Evolutionary conservation across 495 filamentous ascomycete genomes (phyloP).

Genomic region (Lophiostoma macrostomum): DNA sequence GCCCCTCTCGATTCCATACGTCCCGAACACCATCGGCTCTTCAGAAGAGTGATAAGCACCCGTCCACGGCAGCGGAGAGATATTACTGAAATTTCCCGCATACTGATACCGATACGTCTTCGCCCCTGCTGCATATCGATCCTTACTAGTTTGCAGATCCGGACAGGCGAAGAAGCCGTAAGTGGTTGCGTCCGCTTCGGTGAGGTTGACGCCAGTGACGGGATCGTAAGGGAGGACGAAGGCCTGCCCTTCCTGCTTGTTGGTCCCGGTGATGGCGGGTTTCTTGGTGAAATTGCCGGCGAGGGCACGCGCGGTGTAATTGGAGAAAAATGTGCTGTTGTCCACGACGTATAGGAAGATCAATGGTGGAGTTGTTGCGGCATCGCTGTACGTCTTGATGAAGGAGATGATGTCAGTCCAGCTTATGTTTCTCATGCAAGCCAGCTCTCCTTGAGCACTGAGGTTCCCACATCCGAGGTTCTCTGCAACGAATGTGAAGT

Average conservation of each 20-base stretch:
- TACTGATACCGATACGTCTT: conserved; percentile 47
- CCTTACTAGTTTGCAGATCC: conserved; percentile 14
- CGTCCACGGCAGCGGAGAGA: conserved; percentile 41
- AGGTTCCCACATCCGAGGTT: conserved; percentile 18
- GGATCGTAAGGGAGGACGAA: conserved; percentile 26
- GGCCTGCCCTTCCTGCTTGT: conserved; percentile 27
- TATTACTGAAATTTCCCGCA: conserved; percentile 48
- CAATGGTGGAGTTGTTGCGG: conserved; percentile 4
- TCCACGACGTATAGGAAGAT: conserved; percentile 24
- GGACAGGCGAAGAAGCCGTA: conserved; percentile 32
- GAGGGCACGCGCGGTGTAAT: conserved; percentile 29
- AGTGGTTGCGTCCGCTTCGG: conserved; percentile 8
- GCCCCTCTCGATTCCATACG: conserved; percentile 19
- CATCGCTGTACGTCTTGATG: conserved; percentile 13
- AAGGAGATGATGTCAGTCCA: conserved; percentile 8
- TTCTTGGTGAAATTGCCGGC: conserved; percentile 21
- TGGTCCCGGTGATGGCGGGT: conserved; percentile 33
- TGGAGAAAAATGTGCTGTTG: conserved; percentile 22
- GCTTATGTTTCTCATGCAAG: conserved; percentile 25
- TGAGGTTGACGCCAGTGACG: conserved; percentile 9
- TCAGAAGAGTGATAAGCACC: conserved; percentile 35
- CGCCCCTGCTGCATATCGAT: conserved; percentile 27
- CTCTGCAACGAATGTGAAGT: conserved; percentile 46
- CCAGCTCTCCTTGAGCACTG: conserved; percentile 11
- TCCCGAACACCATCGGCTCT: conserved; percentile 30